Conservation (phyloP, 1,284 basidiomycete species). For the Sphaerobolus stellatus region DNA sequence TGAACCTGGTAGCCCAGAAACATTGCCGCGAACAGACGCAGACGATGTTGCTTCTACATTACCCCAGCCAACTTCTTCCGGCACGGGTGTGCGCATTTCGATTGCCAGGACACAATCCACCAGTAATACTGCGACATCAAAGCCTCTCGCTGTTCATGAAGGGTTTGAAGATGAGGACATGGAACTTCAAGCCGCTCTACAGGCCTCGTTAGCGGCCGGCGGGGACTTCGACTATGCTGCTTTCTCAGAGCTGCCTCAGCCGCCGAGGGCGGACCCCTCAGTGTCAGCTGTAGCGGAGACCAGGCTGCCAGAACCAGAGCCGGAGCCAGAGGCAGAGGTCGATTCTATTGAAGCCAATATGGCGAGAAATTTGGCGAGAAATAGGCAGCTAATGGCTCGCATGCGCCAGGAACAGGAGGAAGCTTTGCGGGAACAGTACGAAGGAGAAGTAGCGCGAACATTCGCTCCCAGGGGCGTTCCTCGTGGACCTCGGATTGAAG, state of each 20-base stretch:
- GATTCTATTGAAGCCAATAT: slow-evolving; percentile 69
- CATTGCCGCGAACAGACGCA: slow-evolving; percentile 62
- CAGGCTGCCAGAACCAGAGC: slow-evolving; percentile 6
- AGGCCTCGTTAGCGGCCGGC: slow-evolving; percentile 62
- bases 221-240: slow-evolving; percentile 26
- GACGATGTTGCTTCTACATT: slow-evolving; percentile 64
- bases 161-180: slow-evolving; percentile 81
- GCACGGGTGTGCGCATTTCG: slow-evolving; percentile 6
- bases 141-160: slow-evolving; percentile 9
- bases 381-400: slow-evolving; percentile 57
- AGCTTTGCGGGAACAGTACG: slow-evolving; percentile 59
- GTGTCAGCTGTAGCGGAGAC: neutral
- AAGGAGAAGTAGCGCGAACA: slow-evolving; percentile 41
- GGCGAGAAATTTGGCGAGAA: slow-evolving; percentile 44
- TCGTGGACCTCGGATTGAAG: slow-evolving; percentile 23
- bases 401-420: slow-evolving; percentile 69
- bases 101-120: slow-evolving; percentile 10
- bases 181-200: slow-evolving; percentile 82
- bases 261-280: slow-evolving; percentile 17
- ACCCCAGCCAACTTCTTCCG: slow-evolving; percentile 46
- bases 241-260: slow-evolving; percentile 21
- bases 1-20: slow-evolving; percentile 32
- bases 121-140: slow-evolving; percentile 16
- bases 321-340: slow-evolving; percentile 27
- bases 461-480: slow-evolving; percentile 22